phyloP scores from a whole-genome alignment of 2,329 filamentous ascomycete genomes.

The Cercospora sojina region DNA sequence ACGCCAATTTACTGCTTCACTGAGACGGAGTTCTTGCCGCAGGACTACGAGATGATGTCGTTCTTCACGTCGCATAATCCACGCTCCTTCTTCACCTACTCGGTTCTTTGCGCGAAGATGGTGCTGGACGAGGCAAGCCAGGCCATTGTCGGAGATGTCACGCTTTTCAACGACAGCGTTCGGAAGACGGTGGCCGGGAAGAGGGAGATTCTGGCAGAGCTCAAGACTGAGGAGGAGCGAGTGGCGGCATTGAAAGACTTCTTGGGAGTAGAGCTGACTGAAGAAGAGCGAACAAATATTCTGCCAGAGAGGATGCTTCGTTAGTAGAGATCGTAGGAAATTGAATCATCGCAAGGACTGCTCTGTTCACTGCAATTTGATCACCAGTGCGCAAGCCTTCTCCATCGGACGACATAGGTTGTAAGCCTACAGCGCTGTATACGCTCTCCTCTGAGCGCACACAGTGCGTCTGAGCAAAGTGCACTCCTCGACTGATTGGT shows the following conservation, averaged over 20 bases:
- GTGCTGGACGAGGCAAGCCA: conserved; percentile 46
- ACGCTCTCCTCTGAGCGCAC: background rate
- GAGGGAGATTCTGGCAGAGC: conserved; percentile 43
- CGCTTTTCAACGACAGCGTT: conserved; percentile 45
- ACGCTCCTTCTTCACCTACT: conserved; percentile 55
- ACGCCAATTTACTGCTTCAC: conserved; percentile 64
- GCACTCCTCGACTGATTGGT: background rate
- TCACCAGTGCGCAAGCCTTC: background rate
- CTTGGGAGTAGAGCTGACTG: conserved; percentile 43
- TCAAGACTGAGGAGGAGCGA: conserved; percentile 46
- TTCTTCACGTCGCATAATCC: conserved; percentile 53
- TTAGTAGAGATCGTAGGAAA: background rate
- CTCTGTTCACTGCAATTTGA: background rate
- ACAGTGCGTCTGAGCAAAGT: background rate
- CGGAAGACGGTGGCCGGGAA: conserved; percentile 48
- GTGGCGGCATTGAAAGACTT: conserved; percentile 46
- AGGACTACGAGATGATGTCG: conserved; percentile 63
- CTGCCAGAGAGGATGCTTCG: conserved; percentile 15
- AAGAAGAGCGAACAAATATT: conserved; percentile 20
- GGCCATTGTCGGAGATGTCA: conserved; percentile 41
- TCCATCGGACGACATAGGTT: background rate
- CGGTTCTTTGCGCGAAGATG: conserved; percentile 56
- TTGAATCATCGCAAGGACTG: background rate
- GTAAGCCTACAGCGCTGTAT: background rate
- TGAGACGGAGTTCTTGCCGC: conserved; percentile 61